Evolutionary conservation across 192 early-diverging fungal genomes (phyloP).

Genomic region (Entomortierella beljakovae): DNA sequence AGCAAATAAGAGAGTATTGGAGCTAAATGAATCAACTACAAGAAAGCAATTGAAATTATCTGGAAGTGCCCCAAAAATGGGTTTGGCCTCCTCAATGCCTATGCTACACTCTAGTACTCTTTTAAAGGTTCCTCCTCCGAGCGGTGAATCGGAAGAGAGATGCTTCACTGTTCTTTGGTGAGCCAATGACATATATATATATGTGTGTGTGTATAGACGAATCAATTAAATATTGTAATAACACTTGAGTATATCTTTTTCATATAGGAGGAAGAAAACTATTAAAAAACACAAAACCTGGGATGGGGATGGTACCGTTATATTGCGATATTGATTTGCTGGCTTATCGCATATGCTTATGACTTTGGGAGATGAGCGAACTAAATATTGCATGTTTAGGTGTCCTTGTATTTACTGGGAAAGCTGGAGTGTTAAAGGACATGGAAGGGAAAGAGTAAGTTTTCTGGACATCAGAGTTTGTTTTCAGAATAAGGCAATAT

Average conservation of each 20-base stretch:
- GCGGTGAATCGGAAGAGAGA: background rate
- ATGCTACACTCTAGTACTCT: too few species aligned
- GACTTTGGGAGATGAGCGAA: background rate
- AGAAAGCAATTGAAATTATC: background rate
- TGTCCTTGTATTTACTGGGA: constrained; percentile 29
- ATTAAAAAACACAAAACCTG: constrained; percentile 56
- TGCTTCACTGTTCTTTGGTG: constrained; percentile 43
- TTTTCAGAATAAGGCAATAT: background rate
- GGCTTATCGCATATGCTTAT: background rate
- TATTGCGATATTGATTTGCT: background rate
- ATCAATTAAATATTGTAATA: background rate
- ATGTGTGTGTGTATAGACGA: background rate
- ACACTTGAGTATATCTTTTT: background rate
- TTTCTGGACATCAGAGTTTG: background rate
- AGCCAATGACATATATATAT: background rate
- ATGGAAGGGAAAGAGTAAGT: constrained; percentile 48
- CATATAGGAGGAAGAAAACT: constrained; percentile 37
- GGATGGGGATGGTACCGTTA: constrained; percentile 54
- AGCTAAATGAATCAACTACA: background rate
- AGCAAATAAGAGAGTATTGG: background rate
- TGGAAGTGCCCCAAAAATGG: background rate
- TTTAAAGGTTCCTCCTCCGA: too few species aligned
- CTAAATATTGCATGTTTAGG: constrained; percentile 23
- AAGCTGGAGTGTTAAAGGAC: constrained; percentile 21
- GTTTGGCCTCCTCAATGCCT: too few species aligned